phyloP scores from a whole-genome alignment of 2,329 filamentous ascomycete genomes.

The Cryphonectria nitschkei region DNA sequence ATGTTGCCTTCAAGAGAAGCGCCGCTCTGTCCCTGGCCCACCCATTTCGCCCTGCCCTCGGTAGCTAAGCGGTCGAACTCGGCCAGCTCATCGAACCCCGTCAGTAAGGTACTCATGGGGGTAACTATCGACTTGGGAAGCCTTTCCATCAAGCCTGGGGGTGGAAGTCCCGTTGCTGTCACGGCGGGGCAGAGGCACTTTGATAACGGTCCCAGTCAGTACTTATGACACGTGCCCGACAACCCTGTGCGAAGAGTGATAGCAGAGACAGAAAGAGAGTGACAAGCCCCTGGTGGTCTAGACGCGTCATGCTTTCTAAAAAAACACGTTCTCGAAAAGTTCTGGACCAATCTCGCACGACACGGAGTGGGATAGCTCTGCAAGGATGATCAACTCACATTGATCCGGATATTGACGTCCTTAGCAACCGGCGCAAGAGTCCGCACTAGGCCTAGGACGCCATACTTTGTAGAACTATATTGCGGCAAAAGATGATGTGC shows the following conservation, averaged over 20 bases:
- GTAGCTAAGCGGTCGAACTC: conserved; percentile 18
- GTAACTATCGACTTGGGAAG: conserved; percentile 6
- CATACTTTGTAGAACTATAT: conserved; percentile 15
- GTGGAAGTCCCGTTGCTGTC: conserved; percentile 15
- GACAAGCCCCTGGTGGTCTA: neutral
- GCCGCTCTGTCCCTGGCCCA: conserved; percentile 7
- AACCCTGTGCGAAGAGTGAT: neutral
- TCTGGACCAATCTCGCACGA: neutral
- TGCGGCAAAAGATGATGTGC: conserved; percentile 8
- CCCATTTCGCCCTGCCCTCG: conserved; percentile 2
- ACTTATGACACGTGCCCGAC: neutral
- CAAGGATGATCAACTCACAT: neutral
- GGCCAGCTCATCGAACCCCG: conserved; percentile 13
- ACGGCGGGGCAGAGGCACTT: conserved; percentile 19
- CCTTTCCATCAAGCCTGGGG: conserved; percentile 10
- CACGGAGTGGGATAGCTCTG: neutral
- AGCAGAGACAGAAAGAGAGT: neutral
- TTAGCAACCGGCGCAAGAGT: conserved; percentile 5
- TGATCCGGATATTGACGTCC: conserved; percentile 1
- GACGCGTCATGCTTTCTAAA: neutral
- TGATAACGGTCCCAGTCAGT: neutral
- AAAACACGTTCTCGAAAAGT: neutral
- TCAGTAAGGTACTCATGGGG: conserved; percentile 19
- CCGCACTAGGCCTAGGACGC: conserved; percentile 9
- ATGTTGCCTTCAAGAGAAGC: conserved; percentile 11